Conservation (phyloP, 148 eudicot genomes). For the Oxyria digyna region DNA sequence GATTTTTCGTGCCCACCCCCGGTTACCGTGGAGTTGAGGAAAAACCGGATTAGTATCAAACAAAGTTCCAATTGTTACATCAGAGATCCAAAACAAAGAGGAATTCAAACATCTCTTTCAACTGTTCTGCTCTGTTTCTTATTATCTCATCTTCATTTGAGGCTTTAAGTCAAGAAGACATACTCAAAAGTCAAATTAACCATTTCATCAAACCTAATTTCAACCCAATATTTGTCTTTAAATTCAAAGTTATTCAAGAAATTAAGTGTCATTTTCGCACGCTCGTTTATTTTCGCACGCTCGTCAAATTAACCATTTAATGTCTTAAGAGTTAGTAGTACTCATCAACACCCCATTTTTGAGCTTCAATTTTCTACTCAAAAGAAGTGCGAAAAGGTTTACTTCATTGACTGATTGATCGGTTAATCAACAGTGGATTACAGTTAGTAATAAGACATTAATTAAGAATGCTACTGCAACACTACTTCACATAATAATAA, state of each 20-base stretch:
- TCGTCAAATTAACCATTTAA: not conserved
- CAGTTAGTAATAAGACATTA: slow-evolving; percentile 6
- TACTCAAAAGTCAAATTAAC: not conserved
- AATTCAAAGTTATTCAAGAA: not conserved
- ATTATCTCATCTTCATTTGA: not conserved
- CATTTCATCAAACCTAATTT: not conserved
- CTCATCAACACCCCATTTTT: too few relatives aligned
- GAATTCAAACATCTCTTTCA: not conserved
- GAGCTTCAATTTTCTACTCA: not conserved
- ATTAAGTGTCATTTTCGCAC: not conserved
- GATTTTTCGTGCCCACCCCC: too few relatives aligned
- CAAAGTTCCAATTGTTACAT: not conserved
- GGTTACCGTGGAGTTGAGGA: too few relatives aligned
- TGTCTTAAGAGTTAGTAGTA: too few relatives aligned
- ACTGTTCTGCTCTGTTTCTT: not conserved
- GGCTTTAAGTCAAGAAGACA: not conserved
- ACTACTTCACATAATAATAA: not conserved
- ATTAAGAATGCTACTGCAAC: not conserved
- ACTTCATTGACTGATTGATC: slow-evolving; percentile 1
- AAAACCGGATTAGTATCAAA: not conserved
- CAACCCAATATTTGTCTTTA: not conserved
- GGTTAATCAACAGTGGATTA: slow-evolving; percentile 6
- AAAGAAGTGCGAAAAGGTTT: not conserved
- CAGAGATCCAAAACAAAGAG: not conserved
- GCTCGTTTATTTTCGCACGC: not conserved